Evolutionary conservation across 2,329 filamentous ascomycete genomes (phyloP).

Genomic region (Thelonectria blattea): DNA sequence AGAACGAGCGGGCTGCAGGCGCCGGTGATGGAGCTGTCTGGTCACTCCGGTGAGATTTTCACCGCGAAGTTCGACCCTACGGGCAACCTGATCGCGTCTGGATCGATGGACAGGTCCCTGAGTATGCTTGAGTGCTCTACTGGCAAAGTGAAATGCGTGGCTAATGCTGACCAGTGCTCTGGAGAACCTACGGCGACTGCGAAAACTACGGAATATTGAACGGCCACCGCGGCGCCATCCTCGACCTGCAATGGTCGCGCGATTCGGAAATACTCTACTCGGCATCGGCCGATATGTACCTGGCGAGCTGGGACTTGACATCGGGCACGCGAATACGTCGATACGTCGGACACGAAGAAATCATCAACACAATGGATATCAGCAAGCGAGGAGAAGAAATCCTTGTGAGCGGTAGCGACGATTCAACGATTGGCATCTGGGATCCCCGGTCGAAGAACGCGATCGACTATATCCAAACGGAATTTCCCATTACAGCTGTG

Average conservation of each 20-base stretch:
- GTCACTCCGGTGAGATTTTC: conserved; percentile 86
- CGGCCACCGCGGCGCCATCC: conserved; percentile 87
- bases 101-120: conserved; percentile 92
- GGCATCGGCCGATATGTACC: conserved; percentile 89
- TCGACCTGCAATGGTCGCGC: conserved; percentile 96
- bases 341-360: conserved; percentile 91
- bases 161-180: conserved; percentile 70
- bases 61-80: conserved; percentile 87
- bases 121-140: conserved; percentile 56
- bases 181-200: conserved; percentile 90
- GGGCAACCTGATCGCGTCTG: conserved; percentile 88
- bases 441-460: conserved; percentile 91
- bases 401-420: conserved; percentile 89
- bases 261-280: conserved; percentile 91
- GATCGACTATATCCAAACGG: conserved; percentile 85
- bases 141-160: not conserved
- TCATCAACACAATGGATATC: conserved; percentile 92
- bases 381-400: conserved; percentile 90
- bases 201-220: conserved; percentile 91
- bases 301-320: conserved; percentile 94
- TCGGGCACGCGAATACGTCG: conserved; percentile 90
- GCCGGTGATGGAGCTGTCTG: conserved; percentile 91
- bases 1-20: conserved; percentile 85
- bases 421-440: conserved; percentile 94
- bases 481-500: conserved; percentile 90